phyloP scores from a whole-genome alignment of 176 grass and related monocot genomes.

The bread wheat (Triticum aestivum) region DNA sequence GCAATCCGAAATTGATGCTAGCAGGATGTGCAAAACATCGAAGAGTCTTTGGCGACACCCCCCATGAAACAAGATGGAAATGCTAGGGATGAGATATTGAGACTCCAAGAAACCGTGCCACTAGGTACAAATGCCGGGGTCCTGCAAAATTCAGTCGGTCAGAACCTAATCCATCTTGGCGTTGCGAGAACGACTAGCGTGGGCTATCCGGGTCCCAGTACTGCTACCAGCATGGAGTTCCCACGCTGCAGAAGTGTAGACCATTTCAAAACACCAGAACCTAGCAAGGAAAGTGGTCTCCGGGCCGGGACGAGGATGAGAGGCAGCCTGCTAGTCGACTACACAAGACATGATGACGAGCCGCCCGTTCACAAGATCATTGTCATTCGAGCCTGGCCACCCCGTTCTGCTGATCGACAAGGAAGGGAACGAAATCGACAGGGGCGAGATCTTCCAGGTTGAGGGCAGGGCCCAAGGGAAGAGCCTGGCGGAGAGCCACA shows the following conservation, averaged over 20 bases:
- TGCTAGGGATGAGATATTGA: constrained; percentile 20
- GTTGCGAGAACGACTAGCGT: constrained; percentile 32
- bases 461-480: constrained; percentile 51
- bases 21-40: constrained; percentile 43
- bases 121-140: constrained; percentile 27
- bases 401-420: constrained; percentile 51
- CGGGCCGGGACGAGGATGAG: constrained; percentile 63
- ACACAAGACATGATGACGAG: constrained; percentile 25
- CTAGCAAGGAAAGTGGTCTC: constrained; percentile 57
- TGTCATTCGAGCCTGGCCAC: constrained; percentile 49
- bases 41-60: constrained; percentile 28
- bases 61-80: constrained; percentile 42
- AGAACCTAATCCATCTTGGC: constrained; percentile 54
- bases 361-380: constrained; percentile 36
- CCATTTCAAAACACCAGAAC: constrained; percentile 44
- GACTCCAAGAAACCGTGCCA: constrained; percentile 14
- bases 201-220: background rate
- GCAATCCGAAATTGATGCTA: constrained; percentile 3
- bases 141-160: constrained; percentile 50
- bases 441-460: constrained; percentile 57
- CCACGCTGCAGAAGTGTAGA: constrained; percentile 37
- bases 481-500: constrained; percentile 29
- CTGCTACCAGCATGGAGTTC: constrained; percentile 16
- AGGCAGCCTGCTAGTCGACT: constrained; percentile 37
- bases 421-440: constrained; percentile 22